Evolutionary conservation across 2,329 filamentous ascomycete species (phyloP).

Genomic region (Pyricularia pennisetigena): DNA sequence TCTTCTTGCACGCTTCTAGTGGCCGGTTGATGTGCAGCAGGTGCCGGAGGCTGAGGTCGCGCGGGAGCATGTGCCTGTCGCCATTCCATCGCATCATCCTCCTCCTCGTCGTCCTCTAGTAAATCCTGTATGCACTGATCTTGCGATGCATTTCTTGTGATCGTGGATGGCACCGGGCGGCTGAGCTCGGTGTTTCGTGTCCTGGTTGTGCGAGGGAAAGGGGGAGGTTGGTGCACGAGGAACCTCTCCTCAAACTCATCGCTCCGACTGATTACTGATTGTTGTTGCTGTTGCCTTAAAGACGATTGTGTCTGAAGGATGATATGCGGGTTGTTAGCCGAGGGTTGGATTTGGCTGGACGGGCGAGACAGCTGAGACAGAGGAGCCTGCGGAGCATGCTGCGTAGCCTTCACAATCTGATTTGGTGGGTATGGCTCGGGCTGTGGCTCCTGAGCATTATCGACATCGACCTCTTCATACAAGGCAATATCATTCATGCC

Average conservation of each 20-base stretch:
- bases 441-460: constrained; percentile 15
- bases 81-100: constrained; percentile 9
- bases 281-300: constrained; percentile 6
- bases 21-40: background rate
- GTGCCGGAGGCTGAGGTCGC: background rate
- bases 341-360: constrained; percentile 8
- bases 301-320: constrained; percentile 42
- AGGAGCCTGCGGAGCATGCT: constrained; percentile 21
- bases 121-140: constrained; percentile 8
- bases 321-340: constrained; percentile 32
- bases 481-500: constrained; percentile 33
- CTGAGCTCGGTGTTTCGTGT: background rate
- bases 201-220: constrained; percentile 3
- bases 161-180: background rate
- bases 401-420: constrained; percentile 34
- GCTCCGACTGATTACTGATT: background rate
- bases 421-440: constrained; percentile 12
- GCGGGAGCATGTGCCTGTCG: background rate
- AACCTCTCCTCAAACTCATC: constrained; percentile 3
- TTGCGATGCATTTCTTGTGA: background rate
- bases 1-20: constrained; percentile 3
- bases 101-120: constrained; percentile 14
- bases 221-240: background rate
- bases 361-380: constrained; percentile 21
- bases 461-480: constrained; percentile 21